These are phyloP conservation scores for Flaveria bidentis DNA, from an alignment of 129 eudicot genomes.

Conservation along the genomic window DNA sequence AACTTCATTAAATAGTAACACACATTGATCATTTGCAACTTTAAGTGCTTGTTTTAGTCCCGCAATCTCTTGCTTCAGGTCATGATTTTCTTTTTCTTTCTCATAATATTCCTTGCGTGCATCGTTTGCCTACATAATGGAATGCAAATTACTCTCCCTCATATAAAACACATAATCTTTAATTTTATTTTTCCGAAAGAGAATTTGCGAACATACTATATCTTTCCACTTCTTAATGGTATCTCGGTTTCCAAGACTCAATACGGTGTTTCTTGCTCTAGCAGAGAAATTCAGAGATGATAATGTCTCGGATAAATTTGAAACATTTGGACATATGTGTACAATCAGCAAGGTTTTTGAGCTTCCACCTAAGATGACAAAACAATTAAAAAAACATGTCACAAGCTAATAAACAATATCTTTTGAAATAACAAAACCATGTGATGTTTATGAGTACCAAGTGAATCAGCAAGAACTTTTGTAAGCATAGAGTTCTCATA, in stretches of 20 bases:
- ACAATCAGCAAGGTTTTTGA: slow-evolving; percentile 85
- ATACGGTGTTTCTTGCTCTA: slow-evolving; percentile 75
- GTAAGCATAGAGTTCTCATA: slow-evolving; percentile 83
- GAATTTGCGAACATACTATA: slow-evolving; percentile 61
- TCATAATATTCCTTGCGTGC: slow-evolving; percentile 87
- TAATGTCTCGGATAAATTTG: slow-evolving; percentile 72
- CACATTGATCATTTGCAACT: slow-evolving; percentile 89
- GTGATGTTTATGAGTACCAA: slow-evolving; percentile 54
- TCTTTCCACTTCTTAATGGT: slow-evolving; percentile 97
- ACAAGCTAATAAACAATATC: not conserved
- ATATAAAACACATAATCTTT: slow-evolving; percentile 16
- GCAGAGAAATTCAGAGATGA: slow-evolving; percentile 92
- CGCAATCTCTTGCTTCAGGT: slow-evolving; percentile 68
- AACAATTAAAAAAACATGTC: slow-evolving; percentile 3
- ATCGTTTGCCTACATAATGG: slow-evolving; percentile 78
- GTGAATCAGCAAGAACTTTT: slow-evolving; percentile 77
- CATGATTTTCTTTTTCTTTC: slow-evolving; percentile 72
- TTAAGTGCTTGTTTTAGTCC: slow-evolving; percentile 68
- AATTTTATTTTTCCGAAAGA: not conserved
- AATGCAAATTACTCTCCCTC: slow-evolving; percentile 11
- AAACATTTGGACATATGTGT: slow-evolving; percentile 68
- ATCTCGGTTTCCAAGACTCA: slow-evolving; percentile 95
- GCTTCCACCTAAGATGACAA: slow-evolving; percentile 71
- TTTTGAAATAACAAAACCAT: slow-evolving; percentile 18
- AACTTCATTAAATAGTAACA: slow-evolving; percentile 88